A percentile compares a stretch with the other conserved stretches of the same genome.
Conservation (phyloP, 2,329 filamentous ascomycete species). For the Lasiodiplodia theobromae region DNA sequence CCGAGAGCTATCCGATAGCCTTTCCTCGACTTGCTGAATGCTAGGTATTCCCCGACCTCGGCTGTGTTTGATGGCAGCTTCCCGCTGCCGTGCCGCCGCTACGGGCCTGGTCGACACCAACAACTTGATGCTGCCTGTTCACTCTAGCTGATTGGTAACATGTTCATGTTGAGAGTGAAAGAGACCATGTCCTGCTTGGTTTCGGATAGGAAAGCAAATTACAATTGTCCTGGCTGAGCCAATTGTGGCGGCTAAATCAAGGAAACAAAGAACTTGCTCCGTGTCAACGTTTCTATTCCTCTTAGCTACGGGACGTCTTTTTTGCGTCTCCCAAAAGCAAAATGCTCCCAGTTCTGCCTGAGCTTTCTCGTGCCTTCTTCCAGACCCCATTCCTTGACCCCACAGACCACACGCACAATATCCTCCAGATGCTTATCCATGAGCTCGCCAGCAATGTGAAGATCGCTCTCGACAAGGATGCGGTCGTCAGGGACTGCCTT, state of each 20-base stretch:
- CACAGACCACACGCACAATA: conserved; percentile 77
- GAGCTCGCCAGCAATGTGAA: conserved; percentile 78
- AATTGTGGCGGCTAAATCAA: neutral
- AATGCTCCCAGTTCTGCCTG: conserved; percentile 77
- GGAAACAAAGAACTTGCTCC: no score
- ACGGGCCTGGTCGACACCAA: neutral
- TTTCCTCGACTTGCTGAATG: neutral
- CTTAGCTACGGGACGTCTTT: neutral
- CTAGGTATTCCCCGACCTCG: neutral
- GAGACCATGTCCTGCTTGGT: neutral
- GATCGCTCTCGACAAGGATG: conserved; percentile 87
- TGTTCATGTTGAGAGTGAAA: neutral
- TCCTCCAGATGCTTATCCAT: conserved; percentile 83
- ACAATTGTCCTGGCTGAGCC: neutral
- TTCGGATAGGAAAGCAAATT: neutral
- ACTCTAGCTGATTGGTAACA: neutral
- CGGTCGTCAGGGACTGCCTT: conserved; percentile 76
- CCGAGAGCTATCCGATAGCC: neutral
- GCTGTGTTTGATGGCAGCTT: neutral
- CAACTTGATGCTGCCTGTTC: neutral
- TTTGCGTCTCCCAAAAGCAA: conserved; percentile 67
- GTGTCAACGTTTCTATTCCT: neutral
- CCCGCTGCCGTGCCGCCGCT: neutral
- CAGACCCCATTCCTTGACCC: conserved; percentile 78
- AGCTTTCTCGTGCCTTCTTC: conserved; percentile 73